Conservation (phyloP, 192 early-diverging fungal species). For the Physocladia obscura region DNA sequence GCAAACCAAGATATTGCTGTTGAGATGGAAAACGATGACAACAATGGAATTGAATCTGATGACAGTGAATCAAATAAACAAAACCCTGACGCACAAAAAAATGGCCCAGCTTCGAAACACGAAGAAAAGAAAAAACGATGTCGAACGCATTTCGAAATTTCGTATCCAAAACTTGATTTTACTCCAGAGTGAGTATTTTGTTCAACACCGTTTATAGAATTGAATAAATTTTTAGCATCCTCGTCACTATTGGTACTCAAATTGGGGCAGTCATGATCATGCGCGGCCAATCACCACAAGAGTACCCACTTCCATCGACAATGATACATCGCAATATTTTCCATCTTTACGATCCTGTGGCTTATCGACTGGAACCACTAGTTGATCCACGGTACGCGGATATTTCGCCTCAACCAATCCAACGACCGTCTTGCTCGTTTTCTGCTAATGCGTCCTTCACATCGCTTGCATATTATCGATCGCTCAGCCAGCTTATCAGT, state of each 20-base stretch:
- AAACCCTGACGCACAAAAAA: background rate
- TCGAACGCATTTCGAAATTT: conserved; percentile 40
- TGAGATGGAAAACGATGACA: background rate
- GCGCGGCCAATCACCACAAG: conserved; percentile 37
- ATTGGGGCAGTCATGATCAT: conserved; percentile 46
- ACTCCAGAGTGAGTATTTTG: conserved; percentile 22
- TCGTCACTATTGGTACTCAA: conserved; percentile 52
- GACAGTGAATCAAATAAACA: background rate
- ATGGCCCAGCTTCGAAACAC: background rate
- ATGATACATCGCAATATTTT: conserved; percentile 52
- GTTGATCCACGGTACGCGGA: conserved; percentile 38
- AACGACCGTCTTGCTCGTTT: conserved; percentile 35
- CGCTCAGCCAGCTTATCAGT: conserved; percentile 32
- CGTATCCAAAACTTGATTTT: conserved; percentile 47
- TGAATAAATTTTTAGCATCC: conserved; percentile 6
- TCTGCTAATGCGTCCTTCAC: background rate
- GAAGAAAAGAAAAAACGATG: background rate
- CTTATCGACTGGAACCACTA: conserved; percentile 51
- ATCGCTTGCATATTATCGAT: conserved; percentile 41
- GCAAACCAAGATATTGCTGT: conserved; percentile 36
- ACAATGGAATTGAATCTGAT: too few relatives aligned
- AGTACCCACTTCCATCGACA: conserved; percentile 31
- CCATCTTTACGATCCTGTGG: conserved; percentile 50
- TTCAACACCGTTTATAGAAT: background rate
- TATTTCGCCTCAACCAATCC: conserved; percentile 47